A percentile compares a stretch with the other conserved stretches of the same genome.
These are phyloP conservation scores for Xylaria sp. DNA, from an alignment of 2,329 filamentous ascomycete species.

Conservation along the genomic window DNA sequence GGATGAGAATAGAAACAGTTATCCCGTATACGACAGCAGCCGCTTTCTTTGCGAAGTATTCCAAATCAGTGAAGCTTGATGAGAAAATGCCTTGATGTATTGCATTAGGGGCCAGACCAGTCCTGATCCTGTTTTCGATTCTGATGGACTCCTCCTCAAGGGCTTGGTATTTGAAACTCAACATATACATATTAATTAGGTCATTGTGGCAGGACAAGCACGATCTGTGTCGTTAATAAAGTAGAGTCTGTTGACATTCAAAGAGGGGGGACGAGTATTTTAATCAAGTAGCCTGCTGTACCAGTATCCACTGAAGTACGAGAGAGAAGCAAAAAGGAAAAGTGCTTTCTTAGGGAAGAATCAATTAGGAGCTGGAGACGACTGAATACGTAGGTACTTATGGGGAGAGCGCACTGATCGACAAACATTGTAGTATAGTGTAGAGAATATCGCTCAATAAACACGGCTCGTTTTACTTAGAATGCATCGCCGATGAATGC, in stretches of 20 bases:
- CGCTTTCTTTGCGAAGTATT: background rate
- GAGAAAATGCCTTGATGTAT: background rate
- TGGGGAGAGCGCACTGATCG: background rate
- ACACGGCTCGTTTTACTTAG: too few relatives aligned
- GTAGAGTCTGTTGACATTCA: background rate
- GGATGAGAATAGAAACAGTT: background rate
- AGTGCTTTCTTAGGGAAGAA: background rate
- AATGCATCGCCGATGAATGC: background rate
- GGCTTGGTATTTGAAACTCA: too few relatives aligned
- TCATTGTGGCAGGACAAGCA: background rate
- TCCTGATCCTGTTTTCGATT: background rate
- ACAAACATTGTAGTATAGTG: background rate
- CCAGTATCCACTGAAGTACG: background rate
- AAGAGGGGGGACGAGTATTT: background rate
- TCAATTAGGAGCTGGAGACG: background rate
- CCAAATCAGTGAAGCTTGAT: conserved; percentile 13
- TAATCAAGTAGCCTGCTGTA: background rate
- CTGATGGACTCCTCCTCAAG: background rate
- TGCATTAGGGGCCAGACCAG: background rate
- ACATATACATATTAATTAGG: background rate
- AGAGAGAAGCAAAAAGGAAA: background rate
- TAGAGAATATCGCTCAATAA: background rate
- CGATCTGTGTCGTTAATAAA: background rate
- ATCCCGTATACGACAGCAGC: too few relatives aligned
- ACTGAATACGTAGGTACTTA: background rate